Evolutionary conservation across 1,284 basidiomycete species (phyloP), one percentile per base, ranked within the genome.

Genomic region (Leucoagaricus sp.): DNA sequence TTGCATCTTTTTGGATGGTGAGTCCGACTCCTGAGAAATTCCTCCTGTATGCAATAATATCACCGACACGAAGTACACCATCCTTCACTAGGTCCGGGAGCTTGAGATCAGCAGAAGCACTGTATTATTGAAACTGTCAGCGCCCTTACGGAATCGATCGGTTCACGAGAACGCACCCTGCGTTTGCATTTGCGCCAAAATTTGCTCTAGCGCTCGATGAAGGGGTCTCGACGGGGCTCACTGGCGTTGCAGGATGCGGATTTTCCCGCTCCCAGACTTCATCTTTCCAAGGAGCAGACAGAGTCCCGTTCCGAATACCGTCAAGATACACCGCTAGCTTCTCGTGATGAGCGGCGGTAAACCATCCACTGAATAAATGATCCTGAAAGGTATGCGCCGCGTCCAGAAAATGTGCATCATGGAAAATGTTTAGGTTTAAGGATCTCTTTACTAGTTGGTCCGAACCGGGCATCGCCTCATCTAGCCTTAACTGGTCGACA

Each of bases 271-370:
- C 76, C 84, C 84, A 86, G 21, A 73, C 75, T 45, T 85, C 81
- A 64, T 86, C 84, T 63, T 86, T 86, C 82, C 82, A 85, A 21
- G 80, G 73, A 9, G 78, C 82, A 46, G 81, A 75, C 48, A 82
- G 52, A 7, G 69, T 74, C 0, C 83, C 83, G 21, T 71, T 65
- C 1, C 62, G 60, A 21, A 83, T 70, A 12, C 78, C 79, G 17
- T 69, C 65, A 46, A 72, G 60, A 63, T 78, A 84, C 57, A 73
- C 67, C 26, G 64, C 61, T 3, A 83, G 71, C 56, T 77, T 76
- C 29, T 72, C 74, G 8, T 61, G 60, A 50, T 83, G 81, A 2
- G 73, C 65, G 31, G 73, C 69, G 2, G 76, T 74, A 48, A 81
- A 69, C 80, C 80, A 84, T 36, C 78, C 76, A 0, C 78, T 77